Conservation (phyloP, 2,329 filamentous ascomycete genomes). For the Fusarium duplospermum region DNA sequence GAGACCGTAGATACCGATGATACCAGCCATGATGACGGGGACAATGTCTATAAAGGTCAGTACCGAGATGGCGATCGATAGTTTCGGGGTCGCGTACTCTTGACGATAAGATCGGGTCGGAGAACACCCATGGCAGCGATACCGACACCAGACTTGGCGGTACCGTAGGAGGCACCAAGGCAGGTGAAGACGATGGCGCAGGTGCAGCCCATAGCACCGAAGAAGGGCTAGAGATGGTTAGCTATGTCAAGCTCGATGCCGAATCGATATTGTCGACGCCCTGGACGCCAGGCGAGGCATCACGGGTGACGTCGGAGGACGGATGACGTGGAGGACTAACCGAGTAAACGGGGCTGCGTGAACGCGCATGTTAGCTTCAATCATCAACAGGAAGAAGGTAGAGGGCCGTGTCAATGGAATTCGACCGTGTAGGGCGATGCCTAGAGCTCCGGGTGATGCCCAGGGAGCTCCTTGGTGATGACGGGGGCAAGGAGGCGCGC, state of each 20-base stretch:
- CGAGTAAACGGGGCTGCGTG: constrained; percentile 91
- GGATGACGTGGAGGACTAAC: constrained; percentile 73
- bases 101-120: constrained; percentile 97
- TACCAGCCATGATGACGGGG: constrained; percentile 99
- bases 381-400: constrained; percentile 21
- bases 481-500: constrained; percentile 47
- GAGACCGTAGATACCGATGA: constrained; percentile 98
- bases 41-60: constrained; percentile 81
- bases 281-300: constrained; percentile 32
- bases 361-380: constrained; percentile 57
- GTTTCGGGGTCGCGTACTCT: constrained; percentile 76
- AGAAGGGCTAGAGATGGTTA: constrained; percentile 77
- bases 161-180: constrained; percentile 97
- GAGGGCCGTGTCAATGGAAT: constrained; percentile 12
- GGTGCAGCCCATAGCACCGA: constrained; percentile 98
- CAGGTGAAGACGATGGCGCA: constrained; percentile 96
- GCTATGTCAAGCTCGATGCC: constrained; percentile 39
- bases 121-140: constrained; percentile 99
- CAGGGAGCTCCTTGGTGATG: constrained; percentile 47
- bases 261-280: constrained; percentile 28
- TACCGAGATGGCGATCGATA: neutral
- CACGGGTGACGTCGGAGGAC: constrained; percentile 47
- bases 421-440: constrained; percentile 34
- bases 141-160: constrained; percentile 98
- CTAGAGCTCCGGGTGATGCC: constrained; percentile 47